Conservation (phyloP, 2,329 filamentous ascomycete species). For the Penicillium sp. region DNA sequence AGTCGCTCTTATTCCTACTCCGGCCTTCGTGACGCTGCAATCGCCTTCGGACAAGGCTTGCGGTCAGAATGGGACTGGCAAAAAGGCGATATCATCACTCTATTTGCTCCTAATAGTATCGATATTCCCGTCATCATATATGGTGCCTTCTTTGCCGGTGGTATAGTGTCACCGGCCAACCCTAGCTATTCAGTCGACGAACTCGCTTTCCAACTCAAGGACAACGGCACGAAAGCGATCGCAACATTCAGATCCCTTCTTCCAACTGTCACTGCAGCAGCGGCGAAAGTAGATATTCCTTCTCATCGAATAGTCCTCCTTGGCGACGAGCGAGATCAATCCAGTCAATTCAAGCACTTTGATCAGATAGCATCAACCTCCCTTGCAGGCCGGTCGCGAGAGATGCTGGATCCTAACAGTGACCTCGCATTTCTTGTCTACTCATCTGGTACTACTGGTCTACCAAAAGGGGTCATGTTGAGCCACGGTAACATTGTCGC, state of each 20-base stretch:
- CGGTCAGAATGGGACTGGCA: conserved; percentile 12
- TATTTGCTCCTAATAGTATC: conserved; percentile 22
- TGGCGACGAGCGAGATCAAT: background rate
- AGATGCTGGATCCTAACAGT: conserved; percentile 5
- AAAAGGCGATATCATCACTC: conserved; percentile 22
- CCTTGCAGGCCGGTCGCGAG: background rate
- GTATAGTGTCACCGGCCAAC: conserved; percentile 23
- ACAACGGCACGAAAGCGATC: conserved; percentile 17
- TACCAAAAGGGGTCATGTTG: conserved; percentile 31
- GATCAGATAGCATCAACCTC: background rate
- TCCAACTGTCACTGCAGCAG: conserved; percentile 9
- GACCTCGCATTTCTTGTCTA: conserved; percentile 33
- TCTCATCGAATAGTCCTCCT: conserved; percentile 12
- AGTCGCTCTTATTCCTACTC: background rate
- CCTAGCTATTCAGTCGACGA: conserved; percentile 17
- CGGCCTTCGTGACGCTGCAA: background rate
- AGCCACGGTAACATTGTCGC: conserved; percentile 25
- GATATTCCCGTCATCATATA: conserved; percentile 19
- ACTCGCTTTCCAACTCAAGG: conserved; percentile 15
- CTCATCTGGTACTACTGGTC: conserved; percentile 37
- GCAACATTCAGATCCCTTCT: conserved; percentile 14
- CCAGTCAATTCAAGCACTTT: background rate
- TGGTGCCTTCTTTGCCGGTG: conserved; percentile 22
- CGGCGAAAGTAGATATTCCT: conserved; percentile 3
- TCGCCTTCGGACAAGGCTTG: conserved; percentile 16